Evolutionary conservation across 2,329 filamentous ascomycete species (phyloP).

Genomic region (Talaromyces sp.): DNA sequence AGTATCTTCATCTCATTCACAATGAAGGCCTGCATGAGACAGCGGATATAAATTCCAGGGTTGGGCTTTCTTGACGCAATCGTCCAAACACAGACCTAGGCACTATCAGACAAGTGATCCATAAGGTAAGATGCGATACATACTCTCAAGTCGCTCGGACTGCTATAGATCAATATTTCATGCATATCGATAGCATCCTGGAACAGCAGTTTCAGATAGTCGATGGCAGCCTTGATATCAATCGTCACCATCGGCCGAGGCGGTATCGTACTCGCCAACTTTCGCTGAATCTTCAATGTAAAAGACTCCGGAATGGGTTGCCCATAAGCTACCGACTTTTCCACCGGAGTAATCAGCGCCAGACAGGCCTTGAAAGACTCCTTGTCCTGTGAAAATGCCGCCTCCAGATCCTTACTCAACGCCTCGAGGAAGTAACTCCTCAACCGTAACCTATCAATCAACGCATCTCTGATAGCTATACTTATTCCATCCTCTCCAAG

Average conservation of each 20-base stretch:
- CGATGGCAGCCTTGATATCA: slow-evolving; percentile 68
- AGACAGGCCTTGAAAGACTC: slow-evolving; percentile 36
- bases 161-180: slow-evolving; percentile 64
- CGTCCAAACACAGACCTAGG: slow-evolving; percentile 67
- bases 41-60: slow-evolving; percentile 79
- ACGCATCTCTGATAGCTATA: slow-evolving; percentile 50
- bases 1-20: slow-evolving; percentile 71
- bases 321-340: slow-evolving; percentile 61
- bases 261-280: slow-evolving; percentile 87
- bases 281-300: slow-evolving; percentile 85
- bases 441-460: slow-evolving; percentile 65
- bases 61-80: slow-evolving; percentile 79
- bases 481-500: slow-evolving; percentile 33
- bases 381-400: slow-evolving; percentile 32
- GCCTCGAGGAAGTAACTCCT: slow-evolving; percentile 53
- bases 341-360: slow-evolving; percentile 54
- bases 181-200: slow-evolving; percentile 69
- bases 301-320: slow-evolving; percentile 73
- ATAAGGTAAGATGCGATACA: slow-evolving; percentile 26
- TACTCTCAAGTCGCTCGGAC: slow-evolving; percentile 70
- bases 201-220: slow-evolving; percentile 68
- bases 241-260: slow-evolving; percentile 83
- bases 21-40: slow-evolving; percentile 72
- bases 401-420: slow-evolving; percentile 39
- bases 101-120: not conserved